Base-by-base conservation (phyloP, 371 early-diverging fungal species). In the Actinomortierella wolfii region DNA sequence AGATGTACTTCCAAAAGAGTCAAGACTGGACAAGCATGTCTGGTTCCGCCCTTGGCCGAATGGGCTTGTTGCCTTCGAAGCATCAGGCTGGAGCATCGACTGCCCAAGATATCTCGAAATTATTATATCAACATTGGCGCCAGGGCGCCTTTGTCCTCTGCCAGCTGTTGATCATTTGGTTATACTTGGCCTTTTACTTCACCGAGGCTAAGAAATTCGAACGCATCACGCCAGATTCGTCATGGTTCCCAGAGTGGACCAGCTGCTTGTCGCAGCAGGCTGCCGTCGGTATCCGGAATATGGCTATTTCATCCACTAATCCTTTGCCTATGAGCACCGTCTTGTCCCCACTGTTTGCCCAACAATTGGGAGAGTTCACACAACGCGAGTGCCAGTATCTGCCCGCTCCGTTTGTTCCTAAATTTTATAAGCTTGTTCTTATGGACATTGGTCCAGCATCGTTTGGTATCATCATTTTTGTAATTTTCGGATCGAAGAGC, bases 61-160 rank as follows among this genome's bases (percentile, higher is more conserved):
- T n/a, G n/a, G n/a, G n/a, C n/a, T n/a, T n/a, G n/a, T n/a, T n/a
- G n/a, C n/a, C n/a, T n/a, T n/a, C n/a, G n/a, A n/a, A n/a, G n/a
- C n/a, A n/a, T n/a, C n/a, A n/a, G n/a, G n/a, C n/a, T 67, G 56
- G n/a, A 62, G 74, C 15, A 51, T 66, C n/a, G 59, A 56, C 62
- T 0, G 67, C 67, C 5, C 66, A 67, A 20, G 63, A 63, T 2
- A 59, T 73, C 15, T 67, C 74, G 0, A 56, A 28, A 0, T 17
- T 73, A 9, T 51, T 73, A 5, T 59, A 66, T 39, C 59, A 73
- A n/a, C 74, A 73, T 28, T 73, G 74, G 67, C 67, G 74, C 18
- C 57, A 67, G 0, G 74, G 67, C 17, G 42, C 63, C 9, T 54
- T 73, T 18, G 74, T 67, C 0, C 47, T 63, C 2, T 73, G 58